Percentiles rank a stretch among this genome's conserved stretches.
phyloP scores from a whole-genome alignment of 495 filamentous ascomycete species.

The Xylaria cubensis region DNA sequence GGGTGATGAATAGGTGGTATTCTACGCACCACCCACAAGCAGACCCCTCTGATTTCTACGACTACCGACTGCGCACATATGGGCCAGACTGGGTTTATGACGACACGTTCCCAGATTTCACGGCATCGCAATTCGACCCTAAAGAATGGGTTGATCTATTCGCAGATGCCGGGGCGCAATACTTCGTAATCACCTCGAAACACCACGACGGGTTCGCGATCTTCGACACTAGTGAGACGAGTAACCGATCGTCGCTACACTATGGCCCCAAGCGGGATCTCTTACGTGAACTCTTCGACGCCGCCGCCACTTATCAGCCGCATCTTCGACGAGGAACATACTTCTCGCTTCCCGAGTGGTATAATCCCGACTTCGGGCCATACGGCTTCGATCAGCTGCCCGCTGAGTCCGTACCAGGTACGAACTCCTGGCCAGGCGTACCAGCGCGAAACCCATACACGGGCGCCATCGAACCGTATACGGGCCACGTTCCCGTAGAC shows the following conservation, averaged over 20 bases:
- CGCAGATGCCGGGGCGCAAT: conserved; percentile 59
- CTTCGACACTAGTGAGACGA: conserved; percentile 54
- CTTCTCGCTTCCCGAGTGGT: conserved; percentile 64
- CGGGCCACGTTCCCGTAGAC: conserved; percentile 49
- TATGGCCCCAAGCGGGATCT: conserved; percentile 54
- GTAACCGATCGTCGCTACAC: conserved; percentile 54
- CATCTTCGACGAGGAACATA: conserved; percentile 57
- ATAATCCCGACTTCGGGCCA: conserved; percentile 57
- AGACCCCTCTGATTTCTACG: conserved; percentile 46
- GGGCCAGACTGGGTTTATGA: conserved; percentile 60
- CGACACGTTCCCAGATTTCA: conserved; percentile 63
- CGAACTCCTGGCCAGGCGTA: conserved; percentile 40
- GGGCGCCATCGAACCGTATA: conserved; percentile 54
- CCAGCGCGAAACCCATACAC: conserved; percentile 59
- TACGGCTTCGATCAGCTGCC: conserved; percentile 45
- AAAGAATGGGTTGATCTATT: conserved; percentile 65
- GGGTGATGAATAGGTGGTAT: conserved; percentile 36
- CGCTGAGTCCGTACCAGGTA: background rate
- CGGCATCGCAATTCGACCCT: conserved; percentile 53
- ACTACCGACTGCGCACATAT: conserved; percentile 58
- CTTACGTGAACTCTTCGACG: conserved; percentile 58
- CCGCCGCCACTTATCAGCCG: conserved; percentile 56
- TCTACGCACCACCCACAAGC: conserved; percentile 42
- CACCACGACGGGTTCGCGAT: conserved; percentile 62
- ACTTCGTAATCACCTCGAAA: conserved; percentile 62